These are phyloP conservation scores for Phoma sp. DNA, from an alignment of 2,329 filamentous ascomycete species.

Conservation along the genomic window DNA sequence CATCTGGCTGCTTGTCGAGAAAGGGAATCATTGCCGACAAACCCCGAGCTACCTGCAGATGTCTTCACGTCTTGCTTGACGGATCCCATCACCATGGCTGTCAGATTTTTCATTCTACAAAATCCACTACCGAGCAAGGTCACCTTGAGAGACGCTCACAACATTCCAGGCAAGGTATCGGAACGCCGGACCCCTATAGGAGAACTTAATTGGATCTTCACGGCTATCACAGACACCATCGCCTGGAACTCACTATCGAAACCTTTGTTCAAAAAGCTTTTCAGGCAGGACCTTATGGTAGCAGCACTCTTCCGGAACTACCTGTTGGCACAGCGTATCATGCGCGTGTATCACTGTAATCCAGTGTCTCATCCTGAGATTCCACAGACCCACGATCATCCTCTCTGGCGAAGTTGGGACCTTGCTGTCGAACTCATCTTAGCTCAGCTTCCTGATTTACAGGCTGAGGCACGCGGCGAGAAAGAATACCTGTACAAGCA, in stretches of 20 bases:
- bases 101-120: constrained; percentile 95
- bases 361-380: constrained; percentile 89
- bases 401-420: constrained; percentile 97
- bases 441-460: constrained; percentile 81
- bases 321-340: constrained; percentile 89
- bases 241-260: constrained; percentile 95
- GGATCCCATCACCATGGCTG: constrained; percentile 95
- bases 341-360: constrained; percentile 95
- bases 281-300: constrained; percentile 98
- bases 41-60: constrained; percentile 90
- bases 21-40: constrained; percentile 92
- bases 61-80: constrained; percentile 95
- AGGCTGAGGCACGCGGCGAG: constrained; percentile 76
- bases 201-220: constrained; percentile 99
- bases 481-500: constrained; percentile 88
- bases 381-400: constrained; percentile 94
- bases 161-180: constrained; percentile 88
- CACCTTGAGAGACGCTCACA: constrained; percentile 81
- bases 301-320: constrained; percentile 97
- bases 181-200: constrained; percentile 92
- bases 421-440: constrained; percentile 94
- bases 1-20: constrained; percentile 90
- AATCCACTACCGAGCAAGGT: constrained; percentile 75
- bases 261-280: constrained; percentile 93
- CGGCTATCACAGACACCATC: constrained; percentile 97